Conservation (phyloP, 23 red algal species). For the Gracilaria vermiculophylla region DNA sequence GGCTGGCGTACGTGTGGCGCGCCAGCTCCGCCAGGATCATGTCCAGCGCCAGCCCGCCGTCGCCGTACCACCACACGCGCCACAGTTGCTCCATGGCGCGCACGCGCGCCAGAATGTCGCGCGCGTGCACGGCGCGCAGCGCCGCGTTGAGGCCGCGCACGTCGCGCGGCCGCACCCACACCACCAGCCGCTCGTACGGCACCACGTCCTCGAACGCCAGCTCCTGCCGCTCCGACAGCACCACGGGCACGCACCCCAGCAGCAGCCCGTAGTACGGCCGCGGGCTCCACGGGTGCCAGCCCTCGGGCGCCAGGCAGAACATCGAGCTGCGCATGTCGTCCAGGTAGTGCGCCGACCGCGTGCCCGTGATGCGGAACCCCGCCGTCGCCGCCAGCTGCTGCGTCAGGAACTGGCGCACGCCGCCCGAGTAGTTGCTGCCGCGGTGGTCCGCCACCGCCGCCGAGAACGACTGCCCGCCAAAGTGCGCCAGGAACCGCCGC, state of each 20-base stretch:
- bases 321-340: conserved; percentile 49
- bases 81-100: conserved; percentile 36
- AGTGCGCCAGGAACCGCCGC: conserved; percentile 24
- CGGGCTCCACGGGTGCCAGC: conserved; percentile 75
- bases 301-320: conserved; percentile 67
- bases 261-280: conserved; percentile 64
- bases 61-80: conserved; percentile 58
- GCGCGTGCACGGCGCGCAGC: conserved; percentile 9
- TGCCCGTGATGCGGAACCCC: conserved; percentile 65
- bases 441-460: conserved; percentile 53
- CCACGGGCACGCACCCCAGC: conserved; percentile 65
- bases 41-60: conserved; percentile 19
- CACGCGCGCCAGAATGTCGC: conserved; percentile 2
- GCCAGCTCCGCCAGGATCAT: conserved; percentile 9
- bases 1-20: conserved; percentile 19
- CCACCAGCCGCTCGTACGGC: conserved; percentile 27
- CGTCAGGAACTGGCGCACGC: conserved; percentile 43
- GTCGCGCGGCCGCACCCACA: conserved; percentile 58
- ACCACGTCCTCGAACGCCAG: conserved; percentile 49
- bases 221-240: conserved; percentile 60
- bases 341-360: conserved; percentile 33
- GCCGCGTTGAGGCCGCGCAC: conserved; percentile 22
- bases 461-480: conserved; percentile 60
- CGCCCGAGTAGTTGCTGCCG: conserved; percentile 68
- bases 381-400: conserved; percentile 4